These are phyloP conservation scores for Arachnopeziza araneosa DNA, from an alignment of 2,329 filamentous ascomycete species.

Conservation along the genomic window DNA sequence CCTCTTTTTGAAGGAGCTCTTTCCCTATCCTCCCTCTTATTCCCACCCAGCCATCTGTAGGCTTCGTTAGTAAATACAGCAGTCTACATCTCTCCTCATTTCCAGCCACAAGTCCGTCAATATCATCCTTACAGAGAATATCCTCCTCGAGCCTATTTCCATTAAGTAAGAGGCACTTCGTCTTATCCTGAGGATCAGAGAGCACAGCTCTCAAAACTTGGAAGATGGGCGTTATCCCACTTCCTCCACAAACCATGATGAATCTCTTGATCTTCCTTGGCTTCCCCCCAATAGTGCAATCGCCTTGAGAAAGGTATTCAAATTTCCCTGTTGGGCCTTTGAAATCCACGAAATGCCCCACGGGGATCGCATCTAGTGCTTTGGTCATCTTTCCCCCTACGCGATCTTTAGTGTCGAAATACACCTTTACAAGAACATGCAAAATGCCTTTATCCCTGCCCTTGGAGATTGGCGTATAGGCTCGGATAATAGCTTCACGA, in stretches of 20 bases:
- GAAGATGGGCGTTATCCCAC: slow-evolving; percentile 89
- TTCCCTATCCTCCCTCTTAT: slow-evolving; percentile 60
- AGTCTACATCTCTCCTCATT: slow-evolving; percentile 56
- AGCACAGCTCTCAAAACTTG: slow-evolving; percentile 74
- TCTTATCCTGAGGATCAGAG: slow-evolving; percentile 56
- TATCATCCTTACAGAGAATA: slow-evolving; percentile 70
- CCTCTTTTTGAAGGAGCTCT: slow-evolving; percentile 55
- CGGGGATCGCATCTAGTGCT: slow-evolving; percentile 65
- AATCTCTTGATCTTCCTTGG: slow-evolving; percentile 58
- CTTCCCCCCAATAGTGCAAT: slow-evolving; percentile 54
- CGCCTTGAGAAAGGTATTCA: slow-evolving; percentile 65
- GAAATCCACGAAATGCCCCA: slow-evolving; percentile 73
- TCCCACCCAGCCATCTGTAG: slow-evolving; percentile 61
- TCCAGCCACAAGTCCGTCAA: slow-evolving; percentile 55
- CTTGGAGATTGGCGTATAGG: slow-evolving; percentile 80
- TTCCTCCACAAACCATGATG: slow-evolving; percentile 82
- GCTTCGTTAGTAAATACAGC: slow-evolving; percentile 63
- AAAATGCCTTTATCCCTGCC: slow-evolving; percentile 55
- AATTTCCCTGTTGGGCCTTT: slow-evolving; percentile 87
- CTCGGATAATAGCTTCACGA: slow-evolving; percentile 69
- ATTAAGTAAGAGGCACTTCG: slow-evolving; percentile 67
- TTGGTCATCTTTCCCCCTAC: slow-evolving; percentile 77
- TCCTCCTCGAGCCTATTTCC: slow-evolving; percentile 75
- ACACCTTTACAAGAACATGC: slow-evolving; percentile 78
- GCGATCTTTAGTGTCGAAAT: slow-evolving; percentile 52